phyloP scores from a whole-genome alignment of 345 rosid genomes.

The Nephelium lappaceum region DNA sequence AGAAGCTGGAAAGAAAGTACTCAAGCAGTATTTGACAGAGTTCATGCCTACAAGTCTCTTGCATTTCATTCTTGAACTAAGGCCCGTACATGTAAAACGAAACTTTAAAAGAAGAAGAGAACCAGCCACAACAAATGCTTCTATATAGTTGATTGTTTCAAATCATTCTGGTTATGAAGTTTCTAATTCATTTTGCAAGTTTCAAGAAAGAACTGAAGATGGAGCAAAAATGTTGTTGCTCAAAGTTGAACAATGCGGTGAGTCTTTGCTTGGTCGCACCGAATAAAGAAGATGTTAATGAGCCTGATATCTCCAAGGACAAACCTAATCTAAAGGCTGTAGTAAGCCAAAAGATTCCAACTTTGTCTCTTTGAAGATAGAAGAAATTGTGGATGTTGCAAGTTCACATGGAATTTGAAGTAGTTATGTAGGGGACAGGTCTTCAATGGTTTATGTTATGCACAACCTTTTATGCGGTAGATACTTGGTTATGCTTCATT shows the following conservation, averaged over 20 bases:
- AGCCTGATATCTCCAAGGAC: background rate
- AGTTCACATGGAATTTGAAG: background rate
- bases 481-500: background rate
- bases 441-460: too few species aligned
- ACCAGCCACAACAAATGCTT: background rate
- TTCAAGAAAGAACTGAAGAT: background rate
- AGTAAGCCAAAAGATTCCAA: background rate
- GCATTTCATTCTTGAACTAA: slow-evolving; percentile 6
- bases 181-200: background rate
- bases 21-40: slow-evolving; percentile 88
- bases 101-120: background rate
- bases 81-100: background rate
- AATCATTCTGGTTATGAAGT: background rate
- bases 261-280: background rate
- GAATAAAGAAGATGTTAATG: background rate
- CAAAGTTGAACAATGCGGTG: background rate
- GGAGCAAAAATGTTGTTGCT: slow-evolving; percentile 1
- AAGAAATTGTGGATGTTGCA: slow-evolving; percentile 2
- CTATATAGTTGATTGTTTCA: background rate
- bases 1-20: slow-evolving; percentile 82
- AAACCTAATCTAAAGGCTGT: background rate
- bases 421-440: too few species aligned
- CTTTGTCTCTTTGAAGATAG: background rate
- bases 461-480: too few species aligned
- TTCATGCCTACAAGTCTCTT: slow-evolving; percentile 92